Conservation (phyloP, 177 flowering plant genomes). For the Vitis hybrid region DNA sequence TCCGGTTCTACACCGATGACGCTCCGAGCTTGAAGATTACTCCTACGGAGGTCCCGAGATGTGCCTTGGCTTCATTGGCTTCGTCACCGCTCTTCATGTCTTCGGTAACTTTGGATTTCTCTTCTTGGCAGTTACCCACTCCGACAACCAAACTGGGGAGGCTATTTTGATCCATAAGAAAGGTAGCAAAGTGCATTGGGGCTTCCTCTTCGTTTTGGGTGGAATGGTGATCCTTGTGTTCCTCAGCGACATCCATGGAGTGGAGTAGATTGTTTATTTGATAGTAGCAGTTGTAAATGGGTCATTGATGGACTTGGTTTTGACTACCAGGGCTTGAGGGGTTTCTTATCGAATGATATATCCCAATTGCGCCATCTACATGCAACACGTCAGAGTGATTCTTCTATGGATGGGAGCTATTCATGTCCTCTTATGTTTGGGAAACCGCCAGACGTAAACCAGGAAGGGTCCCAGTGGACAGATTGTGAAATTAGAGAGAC, state of each 20-base stretch:
- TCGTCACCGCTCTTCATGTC: too few relatives aligned
- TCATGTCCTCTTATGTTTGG: slow-evolving; percentile 54
- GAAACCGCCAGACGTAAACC: slow-evolving; percentile 63
- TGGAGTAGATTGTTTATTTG: slow-evolving; percentile 88
- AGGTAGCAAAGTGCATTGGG: slow-evolving; percentile 48
- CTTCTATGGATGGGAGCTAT: slow-evolving; percentile 49
- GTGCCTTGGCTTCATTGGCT: too few relatives aligned
- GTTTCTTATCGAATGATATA: slow-evolving; percentile 77
- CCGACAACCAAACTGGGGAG: too few relatives aligned
- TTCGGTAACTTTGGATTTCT: too few relatives aligned
- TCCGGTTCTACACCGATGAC: too few relatives aligned
- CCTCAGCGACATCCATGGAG: slow-evolving; percentile 99
- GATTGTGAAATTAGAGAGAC: slow-evolving; percentile 71
- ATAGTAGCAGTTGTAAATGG: slow-evolving; percentile 51
- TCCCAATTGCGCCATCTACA: slow-evolving; percentile 71
- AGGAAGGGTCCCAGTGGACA: slow-evolving; percentile 74
- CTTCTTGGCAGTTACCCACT: too few relatives aligned
- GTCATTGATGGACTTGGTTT: slow-evolving; percentile 95
- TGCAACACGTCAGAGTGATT: slow-evolving; percentile 41
- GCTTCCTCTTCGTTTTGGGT: slow-evolving; percentile 92
- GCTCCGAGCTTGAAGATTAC: too few relatives aligned
- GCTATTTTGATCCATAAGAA: too few relatives aligned
- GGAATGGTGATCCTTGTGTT: slow-evolving; percentile 99
- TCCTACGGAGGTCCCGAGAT: too few relatives aligned
- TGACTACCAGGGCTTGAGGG: slow-evolving; percentile 90